These are phyloP conservation scores for Orbilia javanica DNA, from an alignment of 2,329 filamentous ascomycete species.

Conservation along the genomic window DNA sequence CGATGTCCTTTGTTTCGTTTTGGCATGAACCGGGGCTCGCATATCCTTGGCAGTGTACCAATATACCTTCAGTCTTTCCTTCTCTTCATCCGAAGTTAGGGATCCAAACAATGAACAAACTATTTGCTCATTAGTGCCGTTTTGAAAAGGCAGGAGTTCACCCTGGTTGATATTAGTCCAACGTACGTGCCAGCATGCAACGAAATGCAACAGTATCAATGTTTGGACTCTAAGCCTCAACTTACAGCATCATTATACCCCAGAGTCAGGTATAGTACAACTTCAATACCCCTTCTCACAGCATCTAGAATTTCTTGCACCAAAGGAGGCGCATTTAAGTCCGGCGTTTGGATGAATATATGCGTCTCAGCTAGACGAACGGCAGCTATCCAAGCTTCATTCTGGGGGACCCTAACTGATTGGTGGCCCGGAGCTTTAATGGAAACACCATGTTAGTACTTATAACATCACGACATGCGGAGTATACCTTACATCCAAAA, in stretches of 20 bases:
- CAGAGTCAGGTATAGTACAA: conserved; percentile 79
- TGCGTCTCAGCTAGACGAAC: conserved; percentile 74
- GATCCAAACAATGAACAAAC: conserved; percentile 72
- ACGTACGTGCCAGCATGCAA: not conserved
- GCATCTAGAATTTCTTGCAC: conserved; percentile 74
- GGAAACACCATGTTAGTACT: not conserved
- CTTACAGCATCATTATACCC: conserved; percentile 79
- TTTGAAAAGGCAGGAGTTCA: conserved; percentile 80
- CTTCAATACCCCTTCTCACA: conserved; percentile 75
- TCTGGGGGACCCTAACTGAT: conserved; percentile 71
- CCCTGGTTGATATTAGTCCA: conserved; percentile 67
- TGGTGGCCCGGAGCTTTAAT: conserved; percentile 38
- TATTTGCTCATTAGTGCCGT: conserved; percentile 80
- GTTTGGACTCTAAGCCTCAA: conserved; percentile 19
- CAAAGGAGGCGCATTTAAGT: conserved; percentile 80
- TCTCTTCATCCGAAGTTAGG: conserved; percentile 69
- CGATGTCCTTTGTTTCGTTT: conserved; percentile 75
- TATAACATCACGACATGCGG: not conserved
- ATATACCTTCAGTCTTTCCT: conserved; percentile 71
- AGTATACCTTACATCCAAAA: conserved; percentile 63
- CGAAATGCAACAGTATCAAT: not conserved
- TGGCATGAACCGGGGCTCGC: conserved; percentile 75
- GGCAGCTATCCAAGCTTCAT: conserved; percentile 79
- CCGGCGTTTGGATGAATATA: conserved; percentile 84
- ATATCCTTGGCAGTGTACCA: conserved; percentile 83